Percentiles rank a stretch among this genome's conserved stretches.
phyloP scores from a whole-genome alignment of 2,329 filamentous ascomycete species.

The Teratosphaeria zuluensis region DNA sequence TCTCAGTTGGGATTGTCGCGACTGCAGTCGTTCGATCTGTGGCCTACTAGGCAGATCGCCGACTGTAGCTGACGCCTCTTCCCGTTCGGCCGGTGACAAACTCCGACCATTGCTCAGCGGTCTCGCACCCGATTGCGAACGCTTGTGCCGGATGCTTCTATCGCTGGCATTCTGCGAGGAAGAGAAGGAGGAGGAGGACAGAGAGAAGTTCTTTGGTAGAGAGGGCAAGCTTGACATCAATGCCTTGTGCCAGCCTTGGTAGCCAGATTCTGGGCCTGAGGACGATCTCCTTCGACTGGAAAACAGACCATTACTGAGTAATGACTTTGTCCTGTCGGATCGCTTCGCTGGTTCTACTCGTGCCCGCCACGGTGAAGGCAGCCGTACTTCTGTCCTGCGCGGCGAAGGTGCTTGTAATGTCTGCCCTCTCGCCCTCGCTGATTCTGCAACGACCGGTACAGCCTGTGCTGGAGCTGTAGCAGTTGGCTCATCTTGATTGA shows the following conservation, averaged over 20 bases:
- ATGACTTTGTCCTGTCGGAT: constrained; percentile 26
- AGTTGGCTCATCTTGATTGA: background rate
- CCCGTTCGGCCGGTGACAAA: constrained; percentile 6
- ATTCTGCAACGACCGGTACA: background rate
- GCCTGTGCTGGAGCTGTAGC: background rate
- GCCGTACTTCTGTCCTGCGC: constrained; percentile 11
- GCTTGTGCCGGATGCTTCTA: background rate
- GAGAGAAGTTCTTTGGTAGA: constrained; percentile 21
- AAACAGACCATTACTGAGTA: constrained; percentile 30
- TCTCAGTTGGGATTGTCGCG: constrained; percentile 33
- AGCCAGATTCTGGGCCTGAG: constrained; percentile 26
- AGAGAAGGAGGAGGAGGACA: constrained; percentile 19
- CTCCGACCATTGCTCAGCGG: background rate
- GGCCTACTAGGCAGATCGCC: constrained; percentile 12
- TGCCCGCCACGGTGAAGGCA: constrained; percentile 39
- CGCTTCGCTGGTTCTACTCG: constrained; percentile 16
- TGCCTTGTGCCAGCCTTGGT: constrained; percentile 17
- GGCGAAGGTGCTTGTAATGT: background rate
- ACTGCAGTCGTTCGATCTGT: constrained; percentile 9
- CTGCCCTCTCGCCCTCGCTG: background rate
- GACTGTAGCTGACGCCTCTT: constrained; percentile 11
- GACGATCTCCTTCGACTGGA: constrained; percentile 29
- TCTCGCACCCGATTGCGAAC: background rate
- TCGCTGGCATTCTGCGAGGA: constrained; percentile 5
- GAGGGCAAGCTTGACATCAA: constrained; percentile 20